Conservation (phyloP, 352 stramenopile species). For the Pythium dissotocum region DNA sequence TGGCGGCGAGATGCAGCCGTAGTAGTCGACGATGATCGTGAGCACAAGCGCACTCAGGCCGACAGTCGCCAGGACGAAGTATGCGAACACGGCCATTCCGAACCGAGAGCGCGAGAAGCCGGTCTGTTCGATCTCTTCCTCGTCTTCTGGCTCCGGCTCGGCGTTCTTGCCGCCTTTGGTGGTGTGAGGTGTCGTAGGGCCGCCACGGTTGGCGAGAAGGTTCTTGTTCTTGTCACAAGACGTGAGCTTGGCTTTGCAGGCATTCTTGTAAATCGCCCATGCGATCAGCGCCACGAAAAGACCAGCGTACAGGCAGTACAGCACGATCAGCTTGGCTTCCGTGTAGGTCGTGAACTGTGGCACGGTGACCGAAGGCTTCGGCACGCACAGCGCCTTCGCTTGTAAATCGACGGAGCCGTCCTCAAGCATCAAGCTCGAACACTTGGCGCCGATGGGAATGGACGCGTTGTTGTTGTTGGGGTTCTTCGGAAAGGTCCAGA, state of each 20-base stretch:
- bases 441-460: constrained; percentile 57
- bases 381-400: constrained; percentile 32
- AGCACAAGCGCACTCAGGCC: constrained; percentile 44
- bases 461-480: constrained; percentile 73
- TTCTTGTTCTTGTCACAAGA: constrained; percentile 1
- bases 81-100: constrained; percentile 49
- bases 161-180: constrained; percentile 7
- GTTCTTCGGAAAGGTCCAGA: constrained; percentile 55
- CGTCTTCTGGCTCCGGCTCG: background rate
- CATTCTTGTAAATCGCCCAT: constrained; percentile 12
- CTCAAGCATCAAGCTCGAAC: constrained; percentile 45
- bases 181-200: constrained; percentile 2
- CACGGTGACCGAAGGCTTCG: constrained; percentile 19
- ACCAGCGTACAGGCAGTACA: constrained; percentile 52
- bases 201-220: constrained; percentile 10
- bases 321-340: constrained; percentile 42
- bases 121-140: constrained; percentile 50
- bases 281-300: constrained; percentile 8
- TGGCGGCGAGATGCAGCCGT: constrained; percentile 43
- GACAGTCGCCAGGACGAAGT: constrained; percentile 60
- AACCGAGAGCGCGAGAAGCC: constrained; percentile 48
- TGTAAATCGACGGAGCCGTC: constrained; percentile 36
- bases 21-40: constrained; percentile 59
- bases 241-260: constrained; percentile 12
- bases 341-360: constrained; percentile 63